Percentiles rank a stretch among this genome's conserved stretches.
These are phyloP conservation scores for Penicillium argentinense DNA, from an alignment of 495 filamentous ascomycete species.

Conservation along the genomic window DNA sequence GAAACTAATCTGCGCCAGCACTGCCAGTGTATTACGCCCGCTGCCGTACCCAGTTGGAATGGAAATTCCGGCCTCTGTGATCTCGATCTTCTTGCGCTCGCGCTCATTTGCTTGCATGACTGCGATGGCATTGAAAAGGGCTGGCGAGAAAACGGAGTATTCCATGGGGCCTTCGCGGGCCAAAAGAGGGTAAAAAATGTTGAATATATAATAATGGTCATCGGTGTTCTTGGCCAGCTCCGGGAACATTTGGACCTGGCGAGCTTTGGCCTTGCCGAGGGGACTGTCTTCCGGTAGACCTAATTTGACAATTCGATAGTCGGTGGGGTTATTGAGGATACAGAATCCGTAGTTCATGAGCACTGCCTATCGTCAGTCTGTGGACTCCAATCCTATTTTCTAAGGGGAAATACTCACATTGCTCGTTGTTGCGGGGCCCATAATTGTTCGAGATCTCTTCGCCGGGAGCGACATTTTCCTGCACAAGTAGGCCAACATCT, in stretches of 20 bases:
- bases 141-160: constrained; percentile 46
- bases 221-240: constrained; percentile 29
- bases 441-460: constrained; percentile 69
- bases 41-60: constrained; percentile 35
- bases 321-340: constrained; percentile 54
- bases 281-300: constrained; percentile 42
- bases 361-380: constrained; percentile 37
- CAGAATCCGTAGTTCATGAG: constrained; percentile 71
- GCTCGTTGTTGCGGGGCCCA: constrained; percentile 65
- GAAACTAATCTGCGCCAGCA: constrained; percentile 42
- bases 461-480: constrained; percentile 47
- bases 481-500: constrained; percentile 47
- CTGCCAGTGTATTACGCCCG: constrained; percentile 37
- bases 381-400: background rate
- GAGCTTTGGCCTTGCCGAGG: constrained; percentile 35
- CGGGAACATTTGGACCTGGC: constrained; percentile 36
- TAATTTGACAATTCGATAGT: constrained; percentile 52
- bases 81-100: constrained; percentile 38
- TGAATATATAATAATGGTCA: constrained; percentile 51
- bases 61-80: constrained; percentile 33
- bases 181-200: constrained; percentile 42
- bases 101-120: constrained; percentile 43
- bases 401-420: constrained; percentile 43
- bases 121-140: constrained; percentile 42
- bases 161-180: constrained; percentile 37